Evolutionary conservation across 2,329 filamentous ascomycete genomes (phyloP), one percentile per base, ranked within the genome.

Genomic region (Colletotrichum gigasporum): DNA sequence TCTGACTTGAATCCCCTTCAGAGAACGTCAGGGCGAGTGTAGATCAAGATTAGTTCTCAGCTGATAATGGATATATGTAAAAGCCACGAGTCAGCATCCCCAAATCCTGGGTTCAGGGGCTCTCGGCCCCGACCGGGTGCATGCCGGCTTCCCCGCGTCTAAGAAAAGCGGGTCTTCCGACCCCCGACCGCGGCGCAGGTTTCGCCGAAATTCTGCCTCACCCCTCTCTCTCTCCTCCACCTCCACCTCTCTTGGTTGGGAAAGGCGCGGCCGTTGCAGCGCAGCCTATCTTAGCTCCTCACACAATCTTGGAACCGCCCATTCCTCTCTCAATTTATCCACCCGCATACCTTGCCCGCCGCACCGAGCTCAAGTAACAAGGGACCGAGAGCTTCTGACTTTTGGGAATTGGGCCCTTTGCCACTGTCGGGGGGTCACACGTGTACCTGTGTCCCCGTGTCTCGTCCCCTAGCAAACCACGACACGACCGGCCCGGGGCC

Each of bases 131-230:
- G 61, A 61, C 61, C 28, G 50, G 61, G 61, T 41, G 58, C 7
- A 50, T 54, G 61, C 48, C 61, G 42, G 61, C 55, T 63, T 54
- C 56, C 56, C 61, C 61, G 56, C 61, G 48, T 64, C 37, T 53
- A 22, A 20, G 28, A 14, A 53, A 26, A 37, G 32, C 9, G 47
- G 56, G 30, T 6, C n/a, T 10, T 53, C 48, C 61, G 55, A 41
- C 24, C 41, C 61, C 60, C 55, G 42, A 35, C 39, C n/a, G 47
- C 48, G 50, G 62, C 42, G 48, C 48, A 55, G 56, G 62, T 65
- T 65, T 65, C 50, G 48, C 62, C 62, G 62, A 65, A 34, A 32
- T 61, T 65, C 48, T 55, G 62, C 62, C 56, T 39, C n/a, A 22
- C 18, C 53, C 53, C 53, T 47, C 50, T 18, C n/a, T n/a, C n/a